Evolutionary conservation across 2,329 filamentous ascomycete genomes (phyloP), one percentile per base, ranked within the genome.

Genomic region (Fusarium brachygibbosum): DNA sequence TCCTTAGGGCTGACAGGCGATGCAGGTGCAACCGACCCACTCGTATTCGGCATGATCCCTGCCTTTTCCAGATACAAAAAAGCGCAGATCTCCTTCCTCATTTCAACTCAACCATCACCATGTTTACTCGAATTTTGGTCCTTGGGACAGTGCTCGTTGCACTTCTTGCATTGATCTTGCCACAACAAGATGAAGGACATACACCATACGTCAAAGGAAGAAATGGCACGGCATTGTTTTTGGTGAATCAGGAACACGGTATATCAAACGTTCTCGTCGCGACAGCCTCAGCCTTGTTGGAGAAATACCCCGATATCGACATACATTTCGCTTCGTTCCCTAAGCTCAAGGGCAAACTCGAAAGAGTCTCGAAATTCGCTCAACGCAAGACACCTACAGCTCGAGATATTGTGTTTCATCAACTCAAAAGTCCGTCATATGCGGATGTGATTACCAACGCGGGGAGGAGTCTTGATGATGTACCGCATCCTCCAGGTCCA

Each of bases 251-350:
- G 8, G 76, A 79, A 11, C 73, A 74, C 50, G 79, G 80, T 29
- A 71, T 79, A 11, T 76, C 75, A 12, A 82, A 82, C 45, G 79
- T 80, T 19, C 77, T 77, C 52, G 60, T 82, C 6, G 80, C 80
- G 2, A 79, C 79, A 4, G 69, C 71, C 2, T 76, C 74, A 2
- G 76, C 78, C 0, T 61, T 82, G 8, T 46, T 81, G 4, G 78
- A 80, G 19, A 69, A 74, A 3, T 67, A 79, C 28, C 73, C 78
- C 0, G 60, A 75, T 16, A 66, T 80, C 19, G 65, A 79, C 4
- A 61, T 81, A 1, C 79, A 81, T 52, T 77, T 78, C 52, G 79
- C 73, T 5, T 80, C 79, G 2, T 80, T 79, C 14, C 32, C 19
- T 1, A 6, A 32, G 6, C 16, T 63, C 1, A 46, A 57, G 31